Evolutionary conservation across 2,329 filamentous ascomycete species (phyloP), one percentile per base, ranked within the genome.

Genomic region (Didymella pinodella): DNA sequence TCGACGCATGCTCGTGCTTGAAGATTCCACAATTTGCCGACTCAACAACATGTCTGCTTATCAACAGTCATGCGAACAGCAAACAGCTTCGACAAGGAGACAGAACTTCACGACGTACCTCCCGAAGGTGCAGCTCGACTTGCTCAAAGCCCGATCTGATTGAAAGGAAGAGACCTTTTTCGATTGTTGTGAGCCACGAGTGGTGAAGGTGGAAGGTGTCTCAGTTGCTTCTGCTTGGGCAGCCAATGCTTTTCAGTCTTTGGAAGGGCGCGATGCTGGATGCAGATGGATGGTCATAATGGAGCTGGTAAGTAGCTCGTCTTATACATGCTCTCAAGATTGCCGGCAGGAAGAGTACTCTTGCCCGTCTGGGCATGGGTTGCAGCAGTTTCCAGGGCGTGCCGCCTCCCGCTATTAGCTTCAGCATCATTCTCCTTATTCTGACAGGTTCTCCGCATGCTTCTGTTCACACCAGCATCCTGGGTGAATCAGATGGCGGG

Each of bases 321-420:
- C 71, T 77, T 77, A 77, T 77, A 77, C 73, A 66, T 55, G 65
- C 59, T 59, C 38, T 20, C 48, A 54, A 50, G 48, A 64, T 65
- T 59, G 52, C 70, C 61, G 61, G 64, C 53, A 51, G 61, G 60
- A 25, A 38, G 25, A 47, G 31, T 43, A 56, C 65, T 71, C 62
- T 73, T 75, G 66, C 73, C 75, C 57, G 57, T 74, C 67, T 65
- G 70, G 70, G 69, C 62, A 59, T 46, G 44, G 58, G 61, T 68
- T 76, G 75, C 75, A 75, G 71, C 63, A 65, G 38, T 65, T 61
- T 58, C 58, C 52, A 68, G 45, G 69, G 68, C 69, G 64, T 65
- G 61, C 68, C 69, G 71, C 72, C 72, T 59, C 66, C 69, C 68
- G 64, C 69, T 64, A 71, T 74, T 73, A 68, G 72, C 66, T 65